Conservation (phyloP, 2,329 filamentous ascomycete species). For the Alternaria sp. region DNA sequence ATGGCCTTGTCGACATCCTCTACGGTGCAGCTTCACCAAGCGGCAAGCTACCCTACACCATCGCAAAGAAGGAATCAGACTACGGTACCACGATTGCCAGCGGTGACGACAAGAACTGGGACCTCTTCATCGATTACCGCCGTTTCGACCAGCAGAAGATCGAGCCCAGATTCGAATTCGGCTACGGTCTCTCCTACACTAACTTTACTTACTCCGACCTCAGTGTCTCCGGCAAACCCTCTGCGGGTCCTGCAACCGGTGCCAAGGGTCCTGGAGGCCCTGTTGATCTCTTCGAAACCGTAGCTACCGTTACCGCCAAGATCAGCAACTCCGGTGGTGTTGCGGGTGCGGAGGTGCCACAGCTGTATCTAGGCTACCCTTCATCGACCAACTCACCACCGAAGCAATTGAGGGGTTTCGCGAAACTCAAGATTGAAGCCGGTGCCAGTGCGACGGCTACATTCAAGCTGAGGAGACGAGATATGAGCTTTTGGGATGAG, state of each 20-base stretch:
- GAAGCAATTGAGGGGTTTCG: constrained; percentile 50
- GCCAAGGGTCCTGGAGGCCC: constrained; percentile 39
- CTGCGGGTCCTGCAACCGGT: constrained; percentile 36
- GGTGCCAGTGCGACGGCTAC: constrained; percentile 42
- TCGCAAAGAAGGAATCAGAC: constrained; percentile 45
- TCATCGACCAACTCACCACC: constrained; percentile 40
- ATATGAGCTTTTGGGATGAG: constrained; percentile 51
- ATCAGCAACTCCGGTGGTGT: constrained; percentile 49
- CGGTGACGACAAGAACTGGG: constrained; percentile 47
- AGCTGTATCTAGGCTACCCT: constrained; percentile 51
- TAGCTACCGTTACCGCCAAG: constrained; percentile 47
- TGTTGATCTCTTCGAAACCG: constrained; percentile 45
- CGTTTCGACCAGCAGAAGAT: constrained; percentile 55
- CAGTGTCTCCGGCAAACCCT: constrained; percentile 32
- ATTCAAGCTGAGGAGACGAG: constrained; percentile 48
- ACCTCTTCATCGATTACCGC: constrained; percentile 58
- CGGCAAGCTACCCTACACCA: constrained; percentile 66
- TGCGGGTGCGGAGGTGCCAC: constrained; percentile 50
- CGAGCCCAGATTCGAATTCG: constrained; percentile 55
- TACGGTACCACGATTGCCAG: constrained; percentile 40
- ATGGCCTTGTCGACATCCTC: constrained; percentile 57
- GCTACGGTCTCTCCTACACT: constrained; percentile 57
- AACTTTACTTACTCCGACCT: constrained; percentile 53
- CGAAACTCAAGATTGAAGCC: constrained; percentile 44
- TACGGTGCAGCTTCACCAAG: constrained; percentile 56